Conservation (phyloP, 768 basidiomycete genomes). For the Rhizopogon vesiculosus region DNA sequence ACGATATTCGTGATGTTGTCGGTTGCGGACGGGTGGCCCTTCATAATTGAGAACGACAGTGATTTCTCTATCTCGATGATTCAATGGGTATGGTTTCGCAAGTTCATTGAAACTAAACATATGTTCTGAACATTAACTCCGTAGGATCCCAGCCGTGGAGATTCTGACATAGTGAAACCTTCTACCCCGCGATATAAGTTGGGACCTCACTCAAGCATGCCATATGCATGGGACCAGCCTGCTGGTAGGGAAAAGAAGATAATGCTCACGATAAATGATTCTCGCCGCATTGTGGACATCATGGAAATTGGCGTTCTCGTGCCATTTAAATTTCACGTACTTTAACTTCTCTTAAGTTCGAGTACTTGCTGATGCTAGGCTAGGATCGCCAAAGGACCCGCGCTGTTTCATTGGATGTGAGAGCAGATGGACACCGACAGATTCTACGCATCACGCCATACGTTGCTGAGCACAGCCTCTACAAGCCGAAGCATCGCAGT, state of each 20-base stretch:
- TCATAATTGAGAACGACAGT: constrained; percentile 86
- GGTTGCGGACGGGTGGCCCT: constrained; percentile 75
- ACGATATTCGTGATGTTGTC: constrained; percentile 84
- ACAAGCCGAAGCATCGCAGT: constrained; percentile 66
- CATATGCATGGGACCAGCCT: constrained; percentile 94
- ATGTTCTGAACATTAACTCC: neutral
- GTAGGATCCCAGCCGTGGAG: constrained; percentile 42
- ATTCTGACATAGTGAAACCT: constrained; percentile 32
- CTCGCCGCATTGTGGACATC: constrained; percentile 72
- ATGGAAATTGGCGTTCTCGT: constrained; percentile 93
- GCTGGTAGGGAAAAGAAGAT: constrained; percentile 80
- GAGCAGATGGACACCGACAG: constrained; percentile 84
- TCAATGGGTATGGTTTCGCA: constrained; percentile 55
- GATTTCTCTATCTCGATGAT: constrained; percentile 62
- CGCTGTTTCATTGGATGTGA: constrained; percentile 85
- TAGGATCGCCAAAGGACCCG: constrained; percentile 54
- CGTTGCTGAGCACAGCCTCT: constrained; percentile 78
- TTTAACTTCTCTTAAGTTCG: constrained; percentile 16
- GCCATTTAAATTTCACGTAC: constrained; percentile 82
- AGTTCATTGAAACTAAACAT: neutral
- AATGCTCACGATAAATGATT: constrained; percentile 53
- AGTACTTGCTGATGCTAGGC: neutral
- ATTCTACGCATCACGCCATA: constrained; percentile 86
- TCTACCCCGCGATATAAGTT: constrained; percentile 48
- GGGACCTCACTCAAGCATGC: constrained; percentile 42